Percentiles rank a stretch among this genome's conserved stretches.
phyloP scores from a whole-genome alignment of 2,329 filamentous ascomycete species.

The Nannizzia gypsea region DNA sequence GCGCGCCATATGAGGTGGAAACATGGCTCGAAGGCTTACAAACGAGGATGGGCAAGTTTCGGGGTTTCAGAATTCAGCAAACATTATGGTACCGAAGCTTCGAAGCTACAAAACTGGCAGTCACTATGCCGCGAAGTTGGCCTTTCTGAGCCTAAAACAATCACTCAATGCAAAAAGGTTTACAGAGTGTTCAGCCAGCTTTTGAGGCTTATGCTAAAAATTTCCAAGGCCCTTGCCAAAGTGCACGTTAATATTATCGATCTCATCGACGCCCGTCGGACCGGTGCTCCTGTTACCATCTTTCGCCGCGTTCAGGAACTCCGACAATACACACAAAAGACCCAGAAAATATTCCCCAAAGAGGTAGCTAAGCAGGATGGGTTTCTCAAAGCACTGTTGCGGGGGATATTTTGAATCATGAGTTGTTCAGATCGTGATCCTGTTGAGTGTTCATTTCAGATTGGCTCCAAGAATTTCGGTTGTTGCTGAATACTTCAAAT shows the following conservation, averaged over 20 bases:
- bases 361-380: neutral
- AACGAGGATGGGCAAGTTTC: neutral
- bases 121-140: neutral
- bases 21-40: neutral
- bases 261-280: conserved; percentile 4
- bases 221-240: neutral
- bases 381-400: conserved; percentile 3
- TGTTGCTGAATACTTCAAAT: too few species aligned
- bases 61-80: neutral
- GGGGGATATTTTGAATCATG: too few species aligned
- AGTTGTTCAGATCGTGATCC: too few species aligned
- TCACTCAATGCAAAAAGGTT: conserved; percentile 1
- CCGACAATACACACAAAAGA: neutral
- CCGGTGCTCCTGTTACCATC: neutral
- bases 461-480: too few species aligned
- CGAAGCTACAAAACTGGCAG: conserved; percentile 3
- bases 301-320: neutral
- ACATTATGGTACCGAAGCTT: neutral
- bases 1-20: neutral
- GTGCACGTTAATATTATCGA: conserved; percentile 4
- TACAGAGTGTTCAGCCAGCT: neutral
- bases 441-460: too few species aligned
- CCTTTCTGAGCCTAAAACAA: neutral
- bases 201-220: neutral
- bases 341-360: conserved; percentile 1